phyloP scores from a whole-genome alignment of 768 basidiomycete genomes.

The Lyophyllum shimeji region DNA sequence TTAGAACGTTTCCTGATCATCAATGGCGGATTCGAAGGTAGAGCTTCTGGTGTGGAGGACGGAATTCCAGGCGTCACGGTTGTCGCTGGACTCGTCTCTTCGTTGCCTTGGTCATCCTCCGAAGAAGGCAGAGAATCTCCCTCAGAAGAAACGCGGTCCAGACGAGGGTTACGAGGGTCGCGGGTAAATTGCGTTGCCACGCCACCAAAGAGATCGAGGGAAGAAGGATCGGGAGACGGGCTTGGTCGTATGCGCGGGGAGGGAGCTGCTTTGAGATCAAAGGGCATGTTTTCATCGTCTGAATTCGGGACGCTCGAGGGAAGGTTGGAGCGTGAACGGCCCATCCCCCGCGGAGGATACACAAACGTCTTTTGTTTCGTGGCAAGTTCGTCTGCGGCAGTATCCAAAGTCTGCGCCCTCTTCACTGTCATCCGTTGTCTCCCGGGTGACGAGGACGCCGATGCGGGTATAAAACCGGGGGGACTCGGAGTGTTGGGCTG shows the following conservation, averaged over 20 bases:
- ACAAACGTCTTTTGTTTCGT: slow-evolving; percentile 52
- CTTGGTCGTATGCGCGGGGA: slow-evolving; percentile 9
- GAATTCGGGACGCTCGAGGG: slow-evolving; percentile 23
- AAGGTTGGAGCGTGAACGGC: slow-evolving; percentile 32
- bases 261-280: slow-evolving; percentile 4
- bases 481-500: slow-evolving; percentile 25
- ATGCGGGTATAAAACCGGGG: slow-evolving; percentile 21
- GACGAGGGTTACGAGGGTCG: slow-evolving; percentile 4
- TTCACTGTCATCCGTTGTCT: slow-evolving; percentile 32
- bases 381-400: slow-evolving; percentile 22
- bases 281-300: slow-evolving; percentile 23
- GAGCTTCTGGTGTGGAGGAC: slow-evolving; percentile 12
- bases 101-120: slow-evolving; percentile 3
- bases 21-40: slow-evolving; percentile 4
- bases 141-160: background rate
- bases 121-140: slow-evolving; percentile 1
- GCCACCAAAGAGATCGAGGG: slow-evolving; percentile 6
- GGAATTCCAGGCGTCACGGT: slow-evolving; percentile 17
- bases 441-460: slow-evolving; percentile 32
- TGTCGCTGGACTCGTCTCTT: slow-evolving; percentile 14
- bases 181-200: background rate
- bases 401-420: slow-evolving; percentile 28
- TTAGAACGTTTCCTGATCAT: slow-evolving; percentile 42
- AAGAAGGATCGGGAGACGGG: slow-evolving; percentile 1
- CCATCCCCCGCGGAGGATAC: slow-evolving; percentile 48